Percentiles rank a stretch among this genome's conserved stretches.
Conservation (phyloP, 2,329 filamentous ascomycete species). For the Sporothrix pseudoabietina region DNA sequence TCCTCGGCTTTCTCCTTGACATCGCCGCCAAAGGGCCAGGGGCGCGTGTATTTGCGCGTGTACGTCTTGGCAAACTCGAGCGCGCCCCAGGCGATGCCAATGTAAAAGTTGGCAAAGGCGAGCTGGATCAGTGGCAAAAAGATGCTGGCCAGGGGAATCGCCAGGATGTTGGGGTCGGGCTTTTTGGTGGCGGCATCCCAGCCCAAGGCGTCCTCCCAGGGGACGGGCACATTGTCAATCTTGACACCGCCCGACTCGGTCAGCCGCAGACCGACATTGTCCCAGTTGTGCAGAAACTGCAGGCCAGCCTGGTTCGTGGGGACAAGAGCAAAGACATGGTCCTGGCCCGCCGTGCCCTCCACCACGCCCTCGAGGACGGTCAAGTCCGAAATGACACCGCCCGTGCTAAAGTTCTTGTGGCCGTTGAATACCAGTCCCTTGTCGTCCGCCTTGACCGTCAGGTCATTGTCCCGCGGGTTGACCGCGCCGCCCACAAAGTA, state of each 20-base stretch:
- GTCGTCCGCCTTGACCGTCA: constrained; percentile 58
- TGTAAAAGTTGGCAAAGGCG: constrained; percentile 67
- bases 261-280: constrained; percentile 64
- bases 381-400: constrained; percentile 66
- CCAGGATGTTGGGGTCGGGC: constrained; percentile 53
- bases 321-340: constrained; percentile 66
- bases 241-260: constrained; percentile 65
- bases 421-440: constrained; percentile 62
- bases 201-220: constrained; percentile 64
- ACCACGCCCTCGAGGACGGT: constrained; percentile 66
- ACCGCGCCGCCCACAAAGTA: constrained; percentile 68
- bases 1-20: constrained; percentile 61
- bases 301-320: constrained; percentile 61
- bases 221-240: constrained; percentile 58
- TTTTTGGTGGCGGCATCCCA: constrained; percentile 57
- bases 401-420: constrained; percentile 68
- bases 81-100: constrained; percentile 63
- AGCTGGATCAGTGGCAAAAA: constrained; percentile 66
- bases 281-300: constrained; percentile 63
- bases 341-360: constrained; percentile 59
- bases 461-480: constrained; percentile 64
- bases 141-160: constrained; percentile 58
- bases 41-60: constrained; percentile 57
- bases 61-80: constrained; percentile 59
- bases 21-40: constrained; percentile 67